A percentile compares a stretch with the other conserved stretches of the same genome.
Evolutionary conservation across 208 protist genomes (phyloP).

Genomic region (Leishmania tarentolae): DNA sequence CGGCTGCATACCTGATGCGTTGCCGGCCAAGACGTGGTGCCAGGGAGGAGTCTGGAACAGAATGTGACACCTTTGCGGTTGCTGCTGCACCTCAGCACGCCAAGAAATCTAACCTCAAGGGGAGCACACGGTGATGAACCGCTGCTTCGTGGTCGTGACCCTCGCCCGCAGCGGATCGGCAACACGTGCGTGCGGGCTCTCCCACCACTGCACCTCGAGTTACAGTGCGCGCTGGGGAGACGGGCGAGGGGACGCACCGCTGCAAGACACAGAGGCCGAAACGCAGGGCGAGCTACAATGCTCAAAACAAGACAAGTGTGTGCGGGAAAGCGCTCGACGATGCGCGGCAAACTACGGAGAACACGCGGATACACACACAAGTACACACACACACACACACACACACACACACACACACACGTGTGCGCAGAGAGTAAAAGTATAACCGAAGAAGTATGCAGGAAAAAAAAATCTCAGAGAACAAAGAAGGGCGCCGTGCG

Average conservation of each 20-base stretch:
- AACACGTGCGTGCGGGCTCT: not conserved
- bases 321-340: no score
- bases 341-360: not conserved
- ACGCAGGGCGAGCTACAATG: no score
- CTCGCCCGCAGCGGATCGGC: not conserved
- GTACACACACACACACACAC: conserved; percentile 7
- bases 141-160: not conserved
- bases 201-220: not conserved
- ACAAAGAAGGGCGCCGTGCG: not conserved
- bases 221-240: not conserved
- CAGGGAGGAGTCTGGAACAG: not conserved
- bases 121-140: not conserved
- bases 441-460: no score
- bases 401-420: not conserved
- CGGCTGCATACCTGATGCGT: not conserved
- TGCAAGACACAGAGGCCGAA: no score
- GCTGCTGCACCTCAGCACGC: not conserved
- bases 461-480: no score
- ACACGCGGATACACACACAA: not conserved
- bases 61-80: not conserved
- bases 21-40: not conserved
- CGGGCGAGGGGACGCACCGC: no score
- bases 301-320: not conserved
- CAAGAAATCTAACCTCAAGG: not conserved
- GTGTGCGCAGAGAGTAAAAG: no score